Evolutionary conservation across 2,329 filamentous ascomycete species (phyloP).

Genomic region (Fusarium tupiense): DNA sequence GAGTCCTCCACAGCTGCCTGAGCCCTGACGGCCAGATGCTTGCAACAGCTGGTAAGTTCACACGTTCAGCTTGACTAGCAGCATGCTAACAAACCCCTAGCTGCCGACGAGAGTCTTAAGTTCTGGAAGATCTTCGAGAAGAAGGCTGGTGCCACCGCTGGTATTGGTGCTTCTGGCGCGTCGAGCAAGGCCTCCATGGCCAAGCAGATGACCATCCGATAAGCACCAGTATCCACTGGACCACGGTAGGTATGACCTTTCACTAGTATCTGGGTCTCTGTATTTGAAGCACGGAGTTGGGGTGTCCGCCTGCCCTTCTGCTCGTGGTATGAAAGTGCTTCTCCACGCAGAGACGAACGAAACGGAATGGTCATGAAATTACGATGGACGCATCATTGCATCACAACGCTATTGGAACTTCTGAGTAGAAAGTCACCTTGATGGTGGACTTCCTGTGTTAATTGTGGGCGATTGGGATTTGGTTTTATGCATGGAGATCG

Average conservation of each 20-base stretch:
- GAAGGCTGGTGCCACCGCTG: conserved; percentile 80
- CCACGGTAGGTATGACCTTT: conserved; percentile 60
- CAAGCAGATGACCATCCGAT: conserved; percentile 96
- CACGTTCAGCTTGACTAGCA: neutral
- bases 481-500: neutral
- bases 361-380: conserved; percentile 44
- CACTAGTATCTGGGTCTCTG: conserved; percentile 56
- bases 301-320: conserved; percentile 54
- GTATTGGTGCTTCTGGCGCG: conserved; percentile 71
- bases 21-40: conserved; percentile 98
- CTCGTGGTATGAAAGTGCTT: conserved; percentile 62
- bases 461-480: conserved; percentile 21
- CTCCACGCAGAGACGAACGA: conserved; percentile 53
- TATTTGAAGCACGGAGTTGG: conserved; percentile 66
- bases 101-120: conserved; percentile 96
- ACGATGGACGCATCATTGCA: conserved; percentile 29
- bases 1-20: conserved; percentile 95
- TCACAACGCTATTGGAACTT: conserved; percentile 6
- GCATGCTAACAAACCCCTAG: conserved; percentile 50
- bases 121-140: conserved; percentile 99
- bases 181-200: conserved; percentile 84
- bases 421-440: conserved; percentile 7
- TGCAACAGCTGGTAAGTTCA: conserved; percentile 81
- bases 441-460: conserved; percentile 14
- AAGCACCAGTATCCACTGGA: conserved; percentile 50